These are phyloP conservation scores for Thecaphora thlaspeos DNA, from an alignment of 1,284 basidiomycete genomes.

Conservation along the genomic window DNA sequence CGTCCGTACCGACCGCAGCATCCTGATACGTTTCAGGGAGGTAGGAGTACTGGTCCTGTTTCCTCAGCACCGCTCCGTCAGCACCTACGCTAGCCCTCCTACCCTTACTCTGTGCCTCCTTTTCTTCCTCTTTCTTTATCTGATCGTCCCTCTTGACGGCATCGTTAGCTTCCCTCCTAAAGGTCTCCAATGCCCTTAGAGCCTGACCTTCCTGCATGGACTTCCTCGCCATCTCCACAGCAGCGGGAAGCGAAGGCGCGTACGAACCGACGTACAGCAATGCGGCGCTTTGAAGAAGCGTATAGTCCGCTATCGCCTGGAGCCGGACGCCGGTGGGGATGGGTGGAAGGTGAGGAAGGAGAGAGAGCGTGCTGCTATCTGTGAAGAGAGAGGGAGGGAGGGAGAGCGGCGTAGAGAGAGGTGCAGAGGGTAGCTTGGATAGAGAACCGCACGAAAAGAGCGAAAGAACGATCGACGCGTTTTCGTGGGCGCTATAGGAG, in stretches of 20 bases:
- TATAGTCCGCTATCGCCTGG: conserved; percentile 48
- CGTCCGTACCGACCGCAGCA: conserved; percentile 36
- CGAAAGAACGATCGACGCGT: conserved; percentile 47
- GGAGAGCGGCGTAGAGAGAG: conserved; percentile 2
- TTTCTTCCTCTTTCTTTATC: conserved; percentile 9
- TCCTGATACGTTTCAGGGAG: conserved; percentile 37
- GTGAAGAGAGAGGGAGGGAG: neutral
- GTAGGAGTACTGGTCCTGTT: conserved; percentile 41
- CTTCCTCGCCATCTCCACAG: conserved; percentile 15
- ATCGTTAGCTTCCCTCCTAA: conserved; percentile 23
- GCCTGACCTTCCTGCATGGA: conserved; percentile 36
- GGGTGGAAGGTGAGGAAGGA: conserved; percentile 10
- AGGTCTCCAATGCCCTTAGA: conserved; percentile 25
- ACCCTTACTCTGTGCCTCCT: neutral
- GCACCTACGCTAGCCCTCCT: neutral
- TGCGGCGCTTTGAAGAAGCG: conserved; percentile 50
- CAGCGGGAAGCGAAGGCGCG: conserved; percentile 12
- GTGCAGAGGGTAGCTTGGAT: neutral
- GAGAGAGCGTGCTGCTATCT: neutral
- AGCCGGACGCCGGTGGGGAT: conserved; percentile 42
- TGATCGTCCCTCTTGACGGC: conserved; percentile 18
- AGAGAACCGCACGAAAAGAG: conserved; percentile 20
- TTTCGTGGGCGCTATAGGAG: conserved; percentile 36
- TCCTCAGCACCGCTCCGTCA: neutral
- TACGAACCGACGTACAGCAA: conserved; percentile 49